Conservation (phyloP, 352 stramenopile species). For the Phytophthora crassamura region DNA sequence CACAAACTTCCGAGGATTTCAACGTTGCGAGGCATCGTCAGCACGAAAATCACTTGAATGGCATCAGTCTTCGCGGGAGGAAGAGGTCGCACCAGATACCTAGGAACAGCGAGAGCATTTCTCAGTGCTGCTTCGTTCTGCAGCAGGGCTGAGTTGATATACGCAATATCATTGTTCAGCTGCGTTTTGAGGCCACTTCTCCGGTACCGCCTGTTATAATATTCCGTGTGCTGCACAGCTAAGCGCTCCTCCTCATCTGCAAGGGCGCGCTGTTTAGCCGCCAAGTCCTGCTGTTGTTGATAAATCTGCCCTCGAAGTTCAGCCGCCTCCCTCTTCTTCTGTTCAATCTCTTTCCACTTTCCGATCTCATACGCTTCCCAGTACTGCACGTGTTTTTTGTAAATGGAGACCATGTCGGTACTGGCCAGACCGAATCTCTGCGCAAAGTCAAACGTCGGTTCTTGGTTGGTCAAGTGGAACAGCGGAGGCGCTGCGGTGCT, state of each 20-base stretch:
- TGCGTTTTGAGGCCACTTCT: constrained; percentile 3
- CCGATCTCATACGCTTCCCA: constrained; percentile 21
- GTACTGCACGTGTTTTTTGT: constrained; percentile 12
- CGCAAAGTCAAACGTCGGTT: constrained; percentile 48
- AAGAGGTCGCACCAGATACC: constrained; percentile 42
- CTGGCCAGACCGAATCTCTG: constrained; percentile 26
- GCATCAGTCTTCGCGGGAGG: constrained; percentile 29
- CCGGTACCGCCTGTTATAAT: neutral
- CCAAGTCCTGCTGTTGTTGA: neutral
- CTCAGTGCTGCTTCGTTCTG: constrained; percentile 5
- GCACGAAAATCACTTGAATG: constrained; percentile 52
- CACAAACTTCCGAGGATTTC: constrained; percentile 49
- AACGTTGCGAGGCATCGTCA: constrained; percentile 46
- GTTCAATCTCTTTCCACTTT: constrained; percentile 26
- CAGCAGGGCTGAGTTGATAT: neutral
- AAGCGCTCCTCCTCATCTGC: constrained; percentile 14
- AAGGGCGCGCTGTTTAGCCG: neutral
- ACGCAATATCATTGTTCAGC: neutral
- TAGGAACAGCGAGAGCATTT: constrained; percentile 26
- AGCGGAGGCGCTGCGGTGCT: constrained; percentile 15
- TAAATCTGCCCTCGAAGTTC: constrained; percentile 17
- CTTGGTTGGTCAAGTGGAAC: constrained; percentile 53
- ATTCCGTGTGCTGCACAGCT: neutral
- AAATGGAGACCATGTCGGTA: constrained; percentile 10
- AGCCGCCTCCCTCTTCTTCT: constrained; percentile 19